Base-by-base conservation (phyloP, 1,284 basidiomycete genomes). In the Cutaneotrichosporon cavernicola region DNA sequence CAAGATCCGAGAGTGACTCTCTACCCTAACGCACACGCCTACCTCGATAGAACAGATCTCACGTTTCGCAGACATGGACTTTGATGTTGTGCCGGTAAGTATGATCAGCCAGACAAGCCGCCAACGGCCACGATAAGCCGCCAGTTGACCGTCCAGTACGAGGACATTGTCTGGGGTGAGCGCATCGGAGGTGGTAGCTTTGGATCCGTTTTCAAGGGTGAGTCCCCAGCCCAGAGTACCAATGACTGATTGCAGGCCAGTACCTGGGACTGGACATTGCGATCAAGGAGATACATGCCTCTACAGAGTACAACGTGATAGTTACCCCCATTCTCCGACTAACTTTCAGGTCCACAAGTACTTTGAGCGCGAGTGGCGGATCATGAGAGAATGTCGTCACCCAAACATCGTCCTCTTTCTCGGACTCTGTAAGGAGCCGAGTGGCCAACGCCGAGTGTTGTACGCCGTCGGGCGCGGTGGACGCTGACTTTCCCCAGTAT, bases 251-350 rank as follows among this genome's bases (percentile, higher is more conserved):
- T 36, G 18, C 72, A 92, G 93, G 90, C 2, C 86, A 83, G 31
- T 98, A 98, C 81, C 87, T 98, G 31, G 95, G 94, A 4, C 91
- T 97, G 69, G 92, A 96, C 71, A 92, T 98, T 32, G 94, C 94
- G 43, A 92, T 97, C 81, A 98, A 98, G 81, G 94, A 96, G 81
- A 91, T 97, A 4, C 84, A 94, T 3, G 91, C 92, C 0, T 92
- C 90, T 16, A 90, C 83, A 16, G 90, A 90, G 70, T 96, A 97
- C 79, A 91, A 96, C 73, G 91, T 80, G 53, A 69, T 75, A 63
- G 16, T 4, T n/a, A 16, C 18, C 32, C 31, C 18, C 32, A 53
- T 26, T 14, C 18, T n/a, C 22, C 26, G 47, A 34, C 22, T 62
- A 43, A 34, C 26, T 13, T 8, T 7, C 31, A 81, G 75, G 82